These are phyloP conservation scores for Microbotryum lychnidis-dioicae DNA, from an alignment of 1,284 basidiomycete genomes.

Conservation along the genomic window DNA sequence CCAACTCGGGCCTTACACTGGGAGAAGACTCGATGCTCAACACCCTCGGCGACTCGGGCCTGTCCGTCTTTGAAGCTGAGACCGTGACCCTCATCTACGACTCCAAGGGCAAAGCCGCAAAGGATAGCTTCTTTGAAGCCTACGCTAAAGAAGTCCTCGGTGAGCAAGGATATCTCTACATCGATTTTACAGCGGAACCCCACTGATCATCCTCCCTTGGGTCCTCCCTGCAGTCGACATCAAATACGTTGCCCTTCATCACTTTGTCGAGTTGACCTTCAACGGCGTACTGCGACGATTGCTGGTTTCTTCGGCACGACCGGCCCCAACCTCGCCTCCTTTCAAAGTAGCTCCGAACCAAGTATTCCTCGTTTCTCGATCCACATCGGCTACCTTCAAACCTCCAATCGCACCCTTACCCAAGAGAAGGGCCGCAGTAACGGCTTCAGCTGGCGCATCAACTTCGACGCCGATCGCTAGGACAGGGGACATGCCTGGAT, in stretches of 20 bases:
- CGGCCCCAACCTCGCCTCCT: slow-evolving; percentile 42
- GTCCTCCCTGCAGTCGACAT: slow-evolving; percentile 52
- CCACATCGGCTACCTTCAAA: slow-evolving; percentile 16
- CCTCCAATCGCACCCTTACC: slow-evolving; percentile 16
- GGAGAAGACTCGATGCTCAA: slow-evolving; percentile 26
- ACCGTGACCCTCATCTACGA: slow-evolving; percentile 28
- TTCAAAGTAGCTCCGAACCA: slow-evolving; percentile 18
- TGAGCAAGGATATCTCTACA: slow-evolving; percentile 25
- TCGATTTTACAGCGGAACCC: not conserved
- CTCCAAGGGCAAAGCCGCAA: slow-evolving; percentile 31
- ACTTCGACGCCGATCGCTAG: slow-evolving; percentile 35
- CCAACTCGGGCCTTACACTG: slow-evolving; percentile 22
- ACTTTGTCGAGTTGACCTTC: slow-evolving; percentile 56
- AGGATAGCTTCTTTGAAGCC: slow-evolving; percentile 42
- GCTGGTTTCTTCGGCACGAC: slow-evolving; percentile 47
- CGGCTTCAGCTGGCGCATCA: not conserved
- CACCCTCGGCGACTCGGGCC: slow-evolving; percentile 17
- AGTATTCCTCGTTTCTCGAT: slow-evolving; percentile 15
- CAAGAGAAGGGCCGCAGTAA: slow-evolving; percentile 4
- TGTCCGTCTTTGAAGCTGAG: slow-evolving; percentile 34
- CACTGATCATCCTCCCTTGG: slow-evolving; percentile 4
- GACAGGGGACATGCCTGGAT: slow-evolving; percentile 36
- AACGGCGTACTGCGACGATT: slow-evolving; percentile 54
- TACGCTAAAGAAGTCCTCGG: slow-evolving; percentile 43
- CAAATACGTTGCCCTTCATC: slow-evolving; percentile 58